Percentiles rank a stretch among this genome's conserved stretches.
Evolutionary conservation across 768 basidiomycete species (phyloP).

Genomic region (Psilocybe tampanensis): DNA sequence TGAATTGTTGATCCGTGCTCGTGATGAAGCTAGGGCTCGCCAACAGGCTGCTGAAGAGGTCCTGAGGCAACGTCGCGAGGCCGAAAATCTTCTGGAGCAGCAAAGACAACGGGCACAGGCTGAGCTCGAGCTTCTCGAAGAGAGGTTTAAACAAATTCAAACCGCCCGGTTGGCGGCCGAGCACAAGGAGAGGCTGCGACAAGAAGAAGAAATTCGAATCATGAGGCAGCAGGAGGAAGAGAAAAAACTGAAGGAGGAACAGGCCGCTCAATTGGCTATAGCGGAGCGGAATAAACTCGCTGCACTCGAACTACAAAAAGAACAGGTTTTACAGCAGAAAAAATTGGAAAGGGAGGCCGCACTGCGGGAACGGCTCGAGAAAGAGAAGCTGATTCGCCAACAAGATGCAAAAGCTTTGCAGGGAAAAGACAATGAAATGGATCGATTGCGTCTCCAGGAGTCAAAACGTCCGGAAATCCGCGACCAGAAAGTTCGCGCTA

Average conservation of each 20-base stretch:
- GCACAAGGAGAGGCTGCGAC: constrained; percentile 13
- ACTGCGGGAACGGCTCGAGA: neutral
- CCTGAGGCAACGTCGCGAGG: constrained; percentile 12
- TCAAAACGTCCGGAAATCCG: constrained; percentile 30
- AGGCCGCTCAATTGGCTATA: neutral
- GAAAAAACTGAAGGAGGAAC: neutral
- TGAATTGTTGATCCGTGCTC: neutral
- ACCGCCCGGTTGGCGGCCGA: constrained; percentile 19
- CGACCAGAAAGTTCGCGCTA: constrained; percentile 31
- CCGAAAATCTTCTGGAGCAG: constrained; percentile 8
- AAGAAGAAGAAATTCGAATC: constrained; percentile 10
- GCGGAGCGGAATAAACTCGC: neutral
- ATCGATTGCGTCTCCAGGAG: constrained; percentile 31
- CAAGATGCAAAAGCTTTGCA: neutral
- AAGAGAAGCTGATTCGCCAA: neutral
- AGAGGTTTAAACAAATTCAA: constrained; percentile 4
- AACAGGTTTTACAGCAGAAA: neutral
- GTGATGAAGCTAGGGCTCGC: constrained; percentile 8
- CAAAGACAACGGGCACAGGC: neutral
- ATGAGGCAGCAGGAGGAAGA: constrained; percentile 7
- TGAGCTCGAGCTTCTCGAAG: constrained; percentile 2
- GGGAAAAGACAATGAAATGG: constrained; percentile 12
- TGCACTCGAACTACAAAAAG: neutral
- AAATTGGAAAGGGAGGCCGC: neutral
- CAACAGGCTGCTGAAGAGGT: constrained; percentile 13